Base-by-base conservation (phyloP, 2,329 filamentous ascomycete genomes). In the Fusarium sp. region DNA sequence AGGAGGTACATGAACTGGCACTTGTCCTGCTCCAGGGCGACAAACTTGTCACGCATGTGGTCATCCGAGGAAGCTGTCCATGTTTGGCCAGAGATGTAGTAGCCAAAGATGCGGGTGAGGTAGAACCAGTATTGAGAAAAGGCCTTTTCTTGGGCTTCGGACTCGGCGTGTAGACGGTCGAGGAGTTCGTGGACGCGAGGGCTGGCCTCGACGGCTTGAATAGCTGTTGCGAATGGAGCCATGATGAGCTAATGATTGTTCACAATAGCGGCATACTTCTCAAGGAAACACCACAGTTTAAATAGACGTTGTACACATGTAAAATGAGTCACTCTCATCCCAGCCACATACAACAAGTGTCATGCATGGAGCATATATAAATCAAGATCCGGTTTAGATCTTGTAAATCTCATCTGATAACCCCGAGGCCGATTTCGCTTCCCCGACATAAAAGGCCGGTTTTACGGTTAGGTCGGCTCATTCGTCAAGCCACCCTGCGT, bases 11-110 rank as follows among this genome's bases (percentile, higher is more conserved):
- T 81, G 60, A 90, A 85, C 9, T 86, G 82, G 72, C 86, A 88
- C 79, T 92, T 92, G 74, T 92, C 89, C 13, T 85, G 80, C 57
- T 91, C 89, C 0, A 92, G 83, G 0, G 88, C 88, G 65, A 92
- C 87, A 78, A 91, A 92, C 75, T 89, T 90, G 78, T 90, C 88
- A 8, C 81, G 83, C 85, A 87, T 86, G 24, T 84, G 78, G 24
- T 81, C 74, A 61, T 87, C 83, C 1, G 77, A 67, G 0, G 58
- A 45, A 62, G 76, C 64, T 63, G 62, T 75, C 71, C 65, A 82
- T 41, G 22, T 77, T 1, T 67, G 54, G 18, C 77, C 77, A 9
- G 66, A 76, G 13, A 82, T n/a, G 64, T 78, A 79, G 58, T 78
- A 73, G 45, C 70, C 61, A 22, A 73, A 59, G 9, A 80, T 58